Base-by-base conservation (phyloP, 345 rosid species). In the Iberis pinnata region DNA sequence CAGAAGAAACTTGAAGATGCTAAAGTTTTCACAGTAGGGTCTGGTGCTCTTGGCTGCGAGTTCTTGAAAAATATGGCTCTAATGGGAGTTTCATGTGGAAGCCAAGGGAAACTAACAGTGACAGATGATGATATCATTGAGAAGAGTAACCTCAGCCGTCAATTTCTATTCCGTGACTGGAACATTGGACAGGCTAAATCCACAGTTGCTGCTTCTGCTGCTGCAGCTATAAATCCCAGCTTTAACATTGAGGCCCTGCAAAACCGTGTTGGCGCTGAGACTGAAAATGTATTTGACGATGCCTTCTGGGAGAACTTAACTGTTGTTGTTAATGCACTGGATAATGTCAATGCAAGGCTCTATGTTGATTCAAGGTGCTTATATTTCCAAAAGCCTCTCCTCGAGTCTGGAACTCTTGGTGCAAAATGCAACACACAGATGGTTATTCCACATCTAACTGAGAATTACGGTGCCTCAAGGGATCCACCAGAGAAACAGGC, bases 401-500 rank as follows among this genome's bases (percentile, higher is more conserved):
- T 93, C 4, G 99, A 93, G 74, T 93, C 99, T 6, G 99, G 99
- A 68, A 93, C 99, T 60, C 81, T 93, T 35, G 99, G 99, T 73
- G 87, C 97, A 56, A 83, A 81, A 52, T 93, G 97, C 81, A 93
- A 93, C 70, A 93, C 99, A 12, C 99, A 93, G 76, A 82, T 83
- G 99, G 90, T 93, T 49, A 83, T 93, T 70, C 95, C 99, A 31
- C 97, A 93, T 71, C 76, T 86, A 25, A 88, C 99, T 18, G 99
- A 93, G 73, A 93, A 93, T 55, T 93, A 93, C 57, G 99, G 99
- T 35, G 97, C 99, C 47, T 93, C 99, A 49, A 75, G 99, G 55
- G 99, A 93, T 48, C 99, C 99, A 42, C 99, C 99, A 5, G 99
- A 93, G 88, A 93, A 82, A 69, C 99, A 93, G 74, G 99, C 99